phyloP scores from a whole-genome alignment of 2,329 filamentous ascomycete species.

The Aspergillus thermomutatus region DNA sequence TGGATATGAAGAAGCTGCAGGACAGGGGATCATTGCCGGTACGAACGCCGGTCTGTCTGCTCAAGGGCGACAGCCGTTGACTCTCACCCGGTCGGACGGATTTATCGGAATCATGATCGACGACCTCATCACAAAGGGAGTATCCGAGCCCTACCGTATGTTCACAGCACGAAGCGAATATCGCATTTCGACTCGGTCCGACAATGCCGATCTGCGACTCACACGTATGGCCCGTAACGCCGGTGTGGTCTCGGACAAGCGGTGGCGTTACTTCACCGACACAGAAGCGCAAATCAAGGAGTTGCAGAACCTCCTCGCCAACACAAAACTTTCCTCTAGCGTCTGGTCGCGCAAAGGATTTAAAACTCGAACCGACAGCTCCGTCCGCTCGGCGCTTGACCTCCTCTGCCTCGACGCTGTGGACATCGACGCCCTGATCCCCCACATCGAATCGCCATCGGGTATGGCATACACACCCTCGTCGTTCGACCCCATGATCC shows the following conservation, averaged over 20 bases:
- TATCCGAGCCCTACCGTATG: slow-evolving; percentile 96
- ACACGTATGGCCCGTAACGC: slow-evolving; percentile 72
- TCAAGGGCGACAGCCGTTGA: slow-evolving; percentile 61
- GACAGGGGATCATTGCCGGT: slow-evolving; percentile 86
- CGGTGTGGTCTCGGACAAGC: slow-evolving; percentile 72
- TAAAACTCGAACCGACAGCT: slow-evolving; percentile 62
- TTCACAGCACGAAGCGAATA: slow-evolving; percentile 96
- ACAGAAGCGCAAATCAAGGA: slow-evolving; percentile 65
- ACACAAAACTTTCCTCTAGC: slow-evolving; percentile 56
- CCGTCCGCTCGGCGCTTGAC: slow-evolving; percentile 70
- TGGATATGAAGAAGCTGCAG: slow-evolving; percentile 95
- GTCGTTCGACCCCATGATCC: slow-evolving; percentile 54
- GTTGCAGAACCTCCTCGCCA: slow-evolving; percentile 60
- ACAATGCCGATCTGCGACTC: slow-evolving; percentile 88
- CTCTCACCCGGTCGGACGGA: slow-evolving; percentile 76
- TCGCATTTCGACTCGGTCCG: slow-evolving; percentile 83
- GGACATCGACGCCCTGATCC: slow-evolving; percentile 55
- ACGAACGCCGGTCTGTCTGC: slow-evolving; percentile 89
- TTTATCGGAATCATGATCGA: slow-evolving; percentile 99
- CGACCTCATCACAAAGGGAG: slow-evolving; percentile 93
- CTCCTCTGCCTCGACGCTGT: slow-evolving; percentile 67
- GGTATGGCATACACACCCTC: slow-evolving; percentile 45
- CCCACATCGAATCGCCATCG: slow-evolving; percentile 44
- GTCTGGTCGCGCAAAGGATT: slow-evolving; percentile 71
- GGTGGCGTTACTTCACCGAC: slow-evolving; percentile 69